Conservation (phyloP, 495 filamentous ascomycete genomes). For the Aspergillus indologenus region DNA sequence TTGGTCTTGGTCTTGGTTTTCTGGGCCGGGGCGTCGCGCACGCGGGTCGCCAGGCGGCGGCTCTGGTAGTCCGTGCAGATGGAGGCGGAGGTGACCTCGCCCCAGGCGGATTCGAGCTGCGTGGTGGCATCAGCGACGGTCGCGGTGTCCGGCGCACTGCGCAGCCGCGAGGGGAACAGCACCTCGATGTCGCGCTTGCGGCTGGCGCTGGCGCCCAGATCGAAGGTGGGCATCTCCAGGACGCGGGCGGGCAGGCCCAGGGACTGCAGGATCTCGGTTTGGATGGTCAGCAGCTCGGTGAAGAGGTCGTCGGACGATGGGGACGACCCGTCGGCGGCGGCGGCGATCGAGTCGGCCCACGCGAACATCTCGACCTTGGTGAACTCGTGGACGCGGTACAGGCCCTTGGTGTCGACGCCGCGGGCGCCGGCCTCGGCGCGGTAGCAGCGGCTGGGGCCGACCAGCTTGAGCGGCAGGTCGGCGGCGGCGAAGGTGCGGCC, state of each 20-base stretch:
- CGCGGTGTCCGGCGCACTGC: constrained; percentile 17
- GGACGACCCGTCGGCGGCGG: constrained; percentile 13
- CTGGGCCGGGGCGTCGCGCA: constrained; percentile 44
- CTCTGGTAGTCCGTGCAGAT: constrained; percentile 95
- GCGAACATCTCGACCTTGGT: constrained; percentile 97
- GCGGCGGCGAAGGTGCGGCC: constrained; percentile 59
- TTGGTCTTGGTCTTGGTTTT: constrained; percentile 23
- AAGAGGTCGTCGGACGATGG: constrained; percentile 57
- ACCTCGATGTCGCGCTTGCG: constrained; percentile 93
- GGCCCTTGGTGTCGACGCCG: constrained; percentile 84
- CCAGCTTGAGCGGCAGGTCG: constrained; percentile 70
- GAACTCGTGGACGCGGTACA: constrained; percentile 99
- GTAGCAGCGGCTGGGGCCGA: constrained; percentile 84
- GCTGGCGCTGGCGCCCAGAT: constrained; percentile 82
- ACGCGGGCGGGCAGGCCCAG: constrained; percentile 84
- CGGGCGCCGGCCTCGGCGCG: constrained; percentile 90
- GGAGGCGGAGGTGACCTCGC: constrained; percentile 86
- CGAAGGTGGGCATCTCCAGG: constrained; percentile 84
- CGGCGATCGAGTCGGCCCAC: constrained; percentile 57
- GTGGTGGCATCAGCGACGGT: neutral
- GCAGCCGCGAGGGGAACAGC: constrained; percentile 78
- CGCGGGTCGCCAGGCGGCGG: constrained; percentile 70
- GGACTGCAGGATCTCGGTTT: constrained; percentile 72
- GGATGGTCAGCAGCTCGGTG: constrained; percentile 77
- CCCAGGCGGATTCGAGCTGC: constrained; percentile 73